Conservation (phyloP, 192 early-diverging fungal species). For the Backusella luteola region DNA sequence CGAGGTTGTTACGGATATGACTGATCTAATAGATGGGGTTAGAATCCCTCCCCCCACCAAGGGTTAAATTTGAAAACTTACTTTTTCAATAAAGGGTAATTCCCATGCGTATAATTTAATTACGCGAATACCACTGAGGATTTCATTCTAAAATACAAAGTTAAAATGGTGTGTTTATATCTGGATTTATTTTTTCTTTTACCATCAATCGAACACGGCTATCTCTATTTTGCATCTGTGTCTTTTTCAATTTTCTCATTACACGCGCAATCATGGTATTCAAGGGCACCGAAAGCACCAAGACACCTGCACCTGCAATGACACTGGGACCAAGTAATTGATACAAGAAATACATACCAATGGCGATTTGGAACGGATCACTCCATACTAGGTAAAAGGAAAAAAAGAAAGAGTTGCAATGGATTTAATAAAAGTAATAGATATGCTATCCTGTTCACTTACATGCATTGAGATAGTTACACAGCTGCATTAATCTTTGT, state of each 20-base stretch:
- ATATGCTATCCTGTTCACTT: background rate
- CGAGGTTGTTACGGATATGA: slow-evolving; percentile 26
- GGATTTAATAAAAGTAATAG: background rate
- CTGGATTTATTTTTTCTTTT: too few species aligned
- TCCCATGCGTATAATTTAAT: slow-evolving; percentile 98
- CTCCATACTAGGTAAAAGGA: slow-evolving; percentile 12
- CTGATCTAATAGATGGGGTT: background rate
- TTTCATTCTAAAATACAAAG: slow-evolving; percentile 55
- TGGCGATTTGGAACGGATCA: slow-evolving; percentile 22
- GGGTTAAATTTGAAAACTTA: slow-evolving; percentile 29
- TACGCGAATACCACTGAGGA: slow-evolving; percentile 87
- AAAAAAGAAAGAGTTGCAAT: background rate
- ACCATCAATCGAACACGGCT: slow-evolving; percentile 50
- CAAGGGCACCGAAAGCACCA: slow-evolving; percentile 80
- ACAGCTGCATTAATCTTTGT: slow-evolving; percentile 58
- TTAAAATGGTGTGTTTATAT: too few species aligned
- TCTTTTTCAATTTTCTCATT: slow-evolving; percentile 68
- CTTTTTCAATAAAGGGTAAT: slow-evolving; percentile 69
- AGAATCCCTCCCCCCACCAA: slow-evolving; percentile 15
- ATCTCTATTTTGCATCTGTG: slow-evolving; percentile 88
- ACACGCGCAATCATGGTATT: slow-evolving; percentile 63
- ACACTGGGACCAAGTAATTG: slow-evolving; percentile 73
- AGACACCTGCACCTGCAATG: slow-evolving; percentile 80
- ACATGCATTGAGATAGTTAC: slow-evolving; percentile 66
- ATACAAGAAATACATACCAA: slow-evolving; percentile 18